Conservation (phyloP, 2,329 filamentous ascomycete genomes). For the Helminthosporium solani region DNA sequence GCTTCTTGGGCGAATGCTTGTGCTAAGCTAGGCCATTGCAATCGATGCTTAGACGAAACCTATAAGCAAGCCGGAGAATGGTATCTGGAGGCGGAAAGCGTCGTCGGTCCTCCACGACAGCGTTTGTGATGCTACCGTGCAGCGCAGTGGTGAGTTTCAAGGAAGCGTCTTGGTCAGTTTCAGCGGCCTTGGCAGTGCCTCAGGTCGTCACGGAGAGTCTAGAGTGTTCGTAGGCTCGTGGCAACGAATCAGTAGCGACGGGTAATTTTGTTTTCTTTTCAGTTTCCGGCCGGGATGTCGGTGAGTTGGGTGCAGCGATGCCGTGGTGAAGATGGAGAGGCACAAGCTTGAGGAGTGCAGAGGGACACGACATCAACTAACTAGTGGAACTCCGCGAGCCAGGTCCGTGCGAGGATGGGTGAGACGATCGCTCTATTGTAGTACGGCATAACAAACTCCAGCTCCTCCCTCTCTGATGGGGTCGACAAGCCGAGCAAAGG, state of each 20-base stretch:
- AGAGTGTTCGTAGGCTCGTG: background rate
- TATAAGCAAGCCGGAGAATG: conserved; percentile 1
- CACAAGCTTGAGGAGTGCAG: background rate
- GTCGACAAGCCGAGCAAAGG: too few species aligned
- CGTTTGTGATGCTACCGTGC: conserved; percentile 2
- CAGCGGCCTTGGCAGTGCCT: conserved; percentile 14
- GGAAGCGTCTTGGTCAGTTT: conserved; percentile 9
- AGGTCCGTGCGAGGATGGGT: too few species aligned
- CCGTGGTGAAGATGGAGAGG: background rate
- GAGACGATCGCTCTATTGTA: too few species aligned
- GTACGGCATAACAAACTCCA: too few species aligned
- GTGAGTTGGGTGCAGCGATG: background rate
- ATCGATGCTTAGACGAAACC: conserved; percentile 6
- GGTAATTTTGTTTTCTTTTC: background rate
- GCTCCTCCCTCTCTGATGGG: too few species aligned
- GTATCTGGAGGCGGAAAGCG: conserved; percentile 1
- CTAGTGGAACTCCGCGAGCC: too few species aligned
- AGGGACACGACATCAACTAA: too few species aligned
- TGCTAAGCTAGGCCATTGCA: conserved; percentile 10
- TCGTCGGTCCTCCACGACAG: conserved; percentile 4
- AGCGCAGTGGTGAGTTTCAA: conserved; percentile 11
- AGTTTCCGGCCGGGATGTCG: background rate
- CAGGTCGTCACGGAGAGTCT: conserved; percentile 5
- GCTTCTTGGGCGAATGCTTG: conserved; percentile 12
- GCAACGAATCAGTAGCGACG: background rate